Percentiles rank a stretch among this genome's conserved stretches.
Evolutionary conservation across 2,329 filamentous ascomycete genomes (phyloP).

Genomic region (Gaeumannomyces sp.): DNA sequence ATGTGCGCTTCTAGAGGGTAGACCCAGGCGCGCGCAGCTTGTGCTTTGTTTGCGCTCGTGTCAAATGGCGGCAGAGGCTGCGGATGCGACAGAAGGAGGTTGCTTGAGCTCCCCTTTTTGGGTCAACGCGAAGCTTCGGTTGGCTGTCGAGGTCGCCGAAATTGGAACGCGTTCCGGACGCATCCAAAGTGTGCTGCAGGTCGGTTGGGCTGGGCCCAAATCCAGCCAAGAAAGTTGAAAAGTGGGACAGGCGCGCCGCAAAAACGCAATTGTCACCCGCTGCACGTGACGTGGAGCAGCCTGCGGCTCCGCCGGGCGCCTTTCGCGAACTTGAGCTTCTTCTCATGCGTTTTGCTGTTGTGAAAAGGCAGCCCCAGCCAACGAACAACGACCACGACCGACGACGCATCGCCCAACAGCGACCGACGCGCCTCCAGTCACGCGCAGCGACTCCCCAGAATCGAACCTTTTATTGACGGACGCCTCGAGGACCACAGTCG

Average conservation of each 20-base stretch:
- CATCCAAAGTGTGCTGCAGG: too few relatives aligned
- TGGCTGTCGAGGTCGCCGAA: too few relatives aligned
- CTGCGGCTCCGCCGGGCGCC: constrained; percentile 5
- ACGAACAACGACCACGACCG: constrained; percentile 4
- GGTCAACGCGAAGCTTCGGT: too few relatives aligned
- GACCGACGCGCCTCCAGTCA: background rate
- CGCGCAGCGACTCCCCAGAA: background rate
- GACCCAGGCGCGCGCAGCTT: background rate
- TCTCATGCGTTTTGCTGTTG: constrained; percentile 3
- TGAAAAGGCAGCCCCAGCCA: constrained; percentile 1
- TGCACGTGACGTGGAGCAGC: constrained; percentile 5
- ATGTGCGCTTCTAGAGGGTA: background rate
- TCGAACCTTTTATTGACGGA: background rate
- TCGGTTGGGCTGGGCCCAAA: too few relatives aligned
- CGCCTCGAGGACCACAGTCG: background rate
- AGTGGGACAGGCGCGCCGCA: background rate
- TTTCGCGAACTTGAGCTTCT: constrained; percentile 10
- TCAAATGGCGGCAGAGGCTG: background rate
- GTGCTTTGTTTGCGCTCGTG: background rate
- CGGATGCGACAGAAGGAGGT: background rate
- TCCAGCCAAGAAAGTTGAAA: background rate
- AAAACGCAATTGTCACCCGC: background rate
- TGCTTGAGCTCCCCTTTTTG: background rate
- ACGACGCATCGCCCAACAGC: constrained; percentile 1
- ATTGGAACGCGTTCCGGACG: background rate